These are phyloP conservation scores for Hanseniaspora valbyensis DNA, from an alignment of 805 yeast species.

Conservation along the genomic window DNA sequence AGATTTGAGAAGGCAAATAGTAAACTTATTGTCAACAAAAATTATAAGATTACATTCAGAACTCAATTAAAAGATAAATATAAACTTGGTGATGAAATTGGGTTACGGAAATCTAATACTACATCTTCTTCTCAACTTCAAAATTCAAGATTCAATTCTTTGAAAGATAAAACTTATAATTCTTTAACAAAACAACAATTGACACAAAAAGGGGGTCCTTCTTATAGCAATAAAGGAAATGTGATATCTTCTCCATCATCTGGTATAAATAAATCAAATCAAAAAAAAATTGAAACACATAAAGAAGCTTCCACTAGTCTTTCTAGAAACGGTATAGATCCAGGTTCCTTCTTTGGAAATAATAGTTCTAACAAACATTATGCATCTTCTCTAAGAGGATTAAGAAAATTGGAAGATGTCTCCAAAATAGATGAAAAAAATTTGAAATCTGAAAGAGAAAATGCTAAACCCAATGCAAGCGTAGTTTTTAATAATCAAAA, in stretches of 20 bases:
- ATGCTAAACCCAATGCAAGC: not conserved
- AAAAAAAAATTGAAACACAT: not conserved
- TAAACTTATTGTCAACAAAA: not conserved
- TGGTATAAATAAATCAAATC: not conserved
- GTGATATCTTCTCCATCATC: conserved; percentile 10
- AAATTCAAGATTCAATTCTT: not conserved
- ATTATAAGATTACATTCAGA: not conserved
- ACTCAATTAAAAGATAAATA: not conserved
- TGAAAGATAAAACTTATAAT: not conserved
- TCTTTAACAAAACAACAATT: conserved; percentile 1
- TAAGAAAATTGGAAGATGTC: not conserved
- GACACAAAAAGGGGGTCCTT: not conserved
- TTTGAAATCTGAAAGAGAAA: not conserved
- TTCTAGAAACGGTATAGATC: not conserved
- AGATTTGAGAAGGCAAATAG: not conserved
- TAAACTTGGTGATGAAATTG: not conserved
- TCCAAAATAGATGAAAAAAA: not conserved
- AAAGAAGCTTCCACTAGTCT: not conserved
- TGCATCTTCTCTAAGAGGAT: not conserved
- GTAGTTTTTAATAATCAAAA: not conserved
- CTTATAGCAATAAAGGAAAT: not conserved
- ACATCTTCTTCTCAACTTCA: too few species aligned
- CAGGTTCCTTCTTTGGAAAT: conserved; percentile 4
- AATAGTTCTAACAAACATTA: too few species aligned
- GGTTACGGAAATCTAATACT: too few species aligned